phyloP scores from a whole-genome alignment of 2,329 filamentous ascomycete genomes.

The Hymenoscyphus fructigenus region DNA sequence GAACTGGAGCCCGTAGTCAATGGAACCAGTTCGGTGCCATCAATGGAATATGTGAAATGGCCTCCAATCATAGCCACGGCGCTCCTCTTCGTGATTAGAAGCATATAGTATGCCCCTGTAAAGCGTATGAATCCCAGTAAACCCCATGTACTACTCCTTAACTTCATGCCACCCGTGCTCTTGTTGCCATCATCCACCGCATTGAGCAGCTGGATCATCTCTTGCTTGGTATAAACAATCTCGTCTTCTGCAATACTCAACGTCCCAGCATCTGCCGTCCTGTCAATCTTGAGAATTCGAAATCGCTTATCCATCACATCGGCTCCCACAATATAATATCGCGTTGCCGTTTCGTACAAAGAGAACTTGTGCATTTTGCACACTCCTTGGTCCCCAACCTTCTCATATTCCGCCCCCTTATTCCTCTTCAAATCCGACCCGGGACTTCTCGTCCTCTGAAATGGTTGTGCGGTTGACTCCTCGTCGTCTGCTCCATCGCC shows the following conservation, averaged over 20 bases:
- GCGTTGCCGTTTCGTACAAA: conserved; percentile 90
- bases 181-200: conserved; percentile 96
- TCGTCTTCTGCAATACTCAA: conserved; percentile 90
- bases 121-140: conserved; percentile 93
- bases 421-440: conserved; percentile 32
- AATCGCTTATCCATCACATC: conserved; percentile 88
- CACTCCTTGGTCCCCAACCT: conserved; percentile 44
- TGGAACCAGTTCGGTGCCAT: conserved; percentile 88
- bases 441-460: conserved; percentile 54
- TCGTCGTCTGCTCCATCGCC: conserved; percentile 53
- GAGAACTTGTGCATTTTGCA: conserved; percentile 90
- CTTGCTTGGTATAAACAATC: conserved; percentile 86
- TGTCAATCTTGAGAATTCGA: conserved; percentile 91
- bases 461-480: conserved; percentile 56
- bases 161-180: conserved; percentile 81
- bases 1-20: conserved; percentile 69
- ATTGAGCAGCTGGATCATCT: conserved; percentile 91
- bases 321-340: conserved; percentile 92
- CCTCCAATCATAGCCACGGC: conserved; percentile 95
- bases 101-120: conserved; percentile 95
- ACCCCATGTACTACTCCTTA: conserved; percentile 91
- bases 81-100: conserved; percentile 91
- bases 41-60: conserved; percentile 93
- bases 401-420: conserved; percentile 35
- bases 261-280: conserved; percentile 76